phyloP scores from a whole-genome alignment of 352 stramenopile genomes.

The Phytophthora aleatoria region DNA sequence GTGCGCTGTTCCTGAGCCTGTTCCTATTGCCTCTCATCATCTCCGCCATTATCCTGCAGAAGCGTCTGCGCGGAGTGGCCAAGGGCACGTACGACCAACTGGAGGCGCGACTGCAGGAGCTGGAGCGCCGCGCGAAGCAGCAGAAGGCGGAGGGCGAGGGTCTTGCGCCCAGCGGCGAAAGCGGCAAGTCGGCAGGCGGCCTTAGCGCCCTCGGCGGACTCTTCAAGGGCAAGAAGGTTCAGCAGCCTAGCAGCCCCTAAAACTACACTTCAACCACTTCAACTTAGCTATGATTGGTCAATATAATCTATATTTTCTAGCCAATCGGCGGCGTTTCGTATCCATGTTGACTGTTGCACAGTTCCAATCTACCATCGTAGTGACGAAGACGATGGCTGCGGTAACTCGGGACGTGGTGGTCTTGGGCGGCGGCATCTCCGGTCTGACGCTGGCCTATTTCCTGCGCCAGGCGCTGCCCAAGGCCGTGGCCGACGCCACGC shows the following conservation, averaged over 20 bases:
- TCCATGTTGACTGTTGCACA: slow-evolving; percentile 16
- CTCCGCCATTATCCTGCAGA: slow-evolving; percentile 75
- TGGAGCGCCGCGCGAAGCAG: slow-evolving; percentile 66
- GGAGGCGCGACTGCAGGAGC: slow-evolving; percentile 66
- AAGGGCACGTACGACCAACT: slow-evolving; percentile 84
- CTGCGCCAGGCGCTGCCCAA: slow-evolving; percentile 60
- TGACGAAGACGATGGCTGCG: slow-evolving; percentile 21
- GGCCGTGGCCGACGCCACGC: slow-evolving; percentile 29
- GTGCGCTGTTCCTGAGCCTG: slow-evolving; percentile 74
- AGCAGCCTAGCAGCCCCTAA: slow-evolving; percentile 9
- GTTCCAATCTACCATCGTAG: background rate
- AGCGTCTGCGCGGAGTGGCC: slow-evolving; percentile 74
- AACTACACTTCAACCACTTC: slow-evolving; percentile 11
- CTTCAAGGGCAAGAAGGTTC: slow-evolving; percentile 40
- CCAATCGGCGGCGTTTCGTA: slow-evolving; percentile 13
- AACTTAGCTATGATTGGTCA: slow-evolving; percentile 18
- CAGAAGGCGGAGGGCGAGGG: slow-evolving; percentile 33
- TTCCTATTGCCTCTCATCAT: slow-evolving; percentile 80
- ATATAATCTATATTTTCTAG: slow-evolving; percentile 13
- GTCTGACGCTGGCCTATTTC: slow-evolving; percentile 78
- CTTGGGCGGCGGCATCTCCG: slow-evolving; percentile 83
- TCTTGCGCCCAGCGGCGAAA: slow-evolving; percentile 8
- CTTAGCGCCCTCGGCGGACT: slow-evolving; percentile 29
- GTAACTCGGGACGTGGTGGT: slow-evolving; percentile 63
- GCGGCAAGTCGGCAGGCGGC: slow-evolving; percentile 10